Evolutionary conservation across 768 basidiomycete species (phyloP).

Genomic region (Russula brevipes): DNA sequence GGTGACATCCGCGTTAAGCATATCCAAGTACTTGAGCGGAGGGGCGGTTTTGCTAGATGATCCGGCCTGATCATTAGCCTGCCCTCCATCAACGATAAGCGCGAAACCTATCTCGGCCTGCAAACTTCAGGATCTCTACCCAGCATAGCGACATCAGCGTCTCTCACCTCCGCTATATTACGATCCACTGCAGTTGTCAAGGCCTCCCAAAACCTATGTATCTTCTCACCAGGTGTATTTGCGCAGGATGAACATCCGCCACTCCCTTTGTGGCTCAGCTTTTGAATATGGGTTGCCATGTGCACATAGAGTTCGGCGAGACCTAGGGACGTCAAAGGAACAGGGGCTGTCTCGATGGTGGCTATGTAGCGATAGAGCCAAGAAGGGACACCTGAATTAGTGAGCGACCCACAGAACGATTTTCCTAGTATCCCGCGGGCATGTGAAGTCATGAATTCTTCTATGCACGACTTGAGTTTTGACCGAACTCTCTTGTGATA

Average conservation of each 20-base stretch:
- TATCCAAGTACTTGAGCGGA: neutral
- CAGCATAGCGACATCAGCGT: neutral
- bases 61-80: neutral
- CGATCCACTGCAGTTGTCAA: neutral
- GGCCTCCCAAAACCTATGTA: conserved; percentile 1
- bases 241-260: neutral
- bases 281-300: neutral
- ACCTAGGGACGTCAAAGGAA: neutral
- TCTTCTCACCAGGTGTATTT: neutral
- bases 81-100: neutral
- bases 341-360: neutral
- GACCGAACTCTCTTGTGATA: neutral
- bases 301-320: neutral
- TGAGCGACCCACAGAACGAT: neutral
- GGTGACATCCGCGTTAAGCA: neutral
- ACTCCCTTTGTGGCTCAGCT: neutral
- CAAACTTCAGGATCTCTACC: neutral
- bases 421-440: neutral
- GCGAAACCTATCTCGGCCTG: neutral
- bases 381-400: neutral
- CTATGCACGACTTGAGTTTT: neutral
- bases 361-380: neutral
- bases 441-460: neutral
- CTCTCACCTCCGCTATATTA: neutral
- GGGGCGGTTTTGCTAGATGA: no score